A percentile compares a stretch with the other conserved stretches of the same genome.
Evolutionary conservation across 805 yeast genomes (phyloP).

Genomic region (Lipomyces spencermartinsiae): DNA sequence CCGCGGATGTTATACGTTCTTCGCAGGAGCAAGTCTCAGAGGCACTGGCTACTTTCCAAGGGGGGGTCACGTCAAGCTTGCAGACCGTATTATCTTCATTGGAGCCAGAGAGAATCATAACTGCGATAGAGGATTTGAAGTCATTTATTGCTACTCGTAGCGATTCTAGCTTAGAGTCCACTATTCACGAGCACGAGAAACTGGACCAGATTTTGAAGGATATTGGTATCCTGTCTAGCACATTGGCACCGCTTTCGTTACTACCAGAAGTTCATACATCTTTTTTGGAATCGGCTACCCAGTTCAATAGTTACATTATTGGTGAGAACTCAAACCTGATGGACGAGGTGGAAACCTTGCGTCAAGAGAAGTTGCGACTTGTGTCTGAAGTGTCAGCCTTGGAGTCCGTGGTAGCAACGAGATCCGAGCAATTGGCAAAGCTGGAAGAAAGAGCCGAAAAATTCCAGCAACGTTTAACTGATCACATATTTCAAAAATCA

Average conservation of each 20-base stretch:
- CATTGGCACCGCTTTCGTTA: slow-evolving; percentile 22
- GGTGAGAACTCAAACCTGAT: slow-evolving; percentile 32
- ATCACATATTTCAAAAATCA: slow-evolving; percentile 24
- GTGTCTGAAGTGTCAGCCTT: slow-evolving; percentile 40
- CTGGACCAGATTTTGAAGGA: slow-evolving; percentile 30
- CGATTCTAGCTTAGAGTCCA: slow-evolving; percentile 20
- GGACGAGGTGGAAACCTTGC: slow-evolving; percentile 35
- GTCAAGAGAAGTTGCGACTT: slow-evolving; percentile 36
- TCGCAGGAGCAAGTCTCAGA: not conserved
- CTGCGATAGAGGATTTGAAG: slow-evolving; percentile 20
- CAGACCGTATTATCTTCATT: not conserved
- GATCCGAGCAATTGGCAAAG: slow-evolving; percentile 43
- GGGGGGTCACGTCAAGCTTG: not conserved
- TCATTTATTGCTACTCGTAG: not conserved
- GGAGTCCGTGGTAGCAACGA: slow-evolving; percentile 40
- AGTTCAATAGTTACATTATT: slow-evolving; percentile 38
- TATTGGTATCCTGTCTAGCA: slow-evolving; percentile 12
- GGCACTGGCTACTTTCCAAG: not conserved
- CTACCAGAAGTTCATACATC: slow-evolving; percentile 23
- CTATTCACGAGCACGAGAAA: slow-evolving; percentile 22
- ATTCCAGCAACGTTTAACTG: slow-evolving; percentile 41
- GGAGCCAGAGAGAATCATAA: not conserved
- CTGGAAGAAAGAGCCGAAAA: slow-evolving; percentile 44
- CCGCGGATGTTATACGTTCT: not conserved
- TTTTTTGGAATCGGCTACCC: slow-evolving; percentile 23